phyloP scores from a whole-genome alignment of 176 grass and related monocot genomes.

The Melocanna baccifera region DNA sequence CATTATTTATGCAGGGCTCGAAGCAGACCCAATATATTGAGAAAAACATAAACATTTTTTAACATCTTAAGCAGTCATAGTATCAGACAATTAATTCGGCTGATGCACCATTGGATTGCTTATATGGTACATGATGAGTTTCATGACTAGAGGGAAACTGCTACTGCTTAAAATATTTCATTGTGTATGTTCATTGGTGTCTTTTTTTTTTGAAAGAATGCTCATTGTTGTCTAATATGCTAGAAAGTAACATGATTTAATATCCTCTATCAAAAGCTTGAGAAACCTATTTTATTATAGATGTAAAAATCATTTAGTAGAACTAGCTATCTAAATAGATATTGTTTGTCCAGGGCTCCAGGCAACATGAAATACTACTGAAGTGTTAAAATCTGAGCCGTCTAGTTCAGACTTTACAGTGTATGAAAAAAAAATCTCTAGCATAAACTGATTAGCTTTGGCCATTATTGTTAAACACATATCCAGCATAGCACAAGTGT shows the following conservation, averaged over 20 bases:
- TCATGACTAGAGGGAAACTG: background rate
- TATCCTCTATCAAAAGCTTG: slow-evolving; percentile 12
- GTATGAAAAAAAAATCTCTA: background rate
- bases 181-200: slow-evolving; percentile 1
- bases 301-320: background rate
- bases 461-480: background rate
- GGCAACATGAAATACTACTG: background rate
- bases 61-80: background rate
- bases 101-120: background rate
- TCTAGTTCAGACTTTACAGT: background rate
- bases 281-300: background rate
- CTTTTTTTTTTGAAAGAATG: background rate
- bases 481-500: slow-evolving; percentile 1
- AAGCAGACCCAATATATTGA: background rate
- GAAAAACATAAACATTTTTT: background rate
- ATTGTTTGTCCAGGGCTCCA: background rate
- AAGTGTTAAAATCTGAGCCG: slow-evolving; percentile 3
- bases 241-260: background rate
- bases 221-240: slow-evolving; percentile 2
- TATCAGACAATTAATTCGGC: background rate
- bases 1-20: background rate
- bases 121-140: background rate
- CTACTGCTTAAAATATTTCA: background rate
- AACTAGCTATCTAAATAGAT: background rate
- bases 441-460: background rate